phyloP scores from a whole-genome alignment of 176 grass and related monocot genomes.

The Musa itinerans region DNA sequence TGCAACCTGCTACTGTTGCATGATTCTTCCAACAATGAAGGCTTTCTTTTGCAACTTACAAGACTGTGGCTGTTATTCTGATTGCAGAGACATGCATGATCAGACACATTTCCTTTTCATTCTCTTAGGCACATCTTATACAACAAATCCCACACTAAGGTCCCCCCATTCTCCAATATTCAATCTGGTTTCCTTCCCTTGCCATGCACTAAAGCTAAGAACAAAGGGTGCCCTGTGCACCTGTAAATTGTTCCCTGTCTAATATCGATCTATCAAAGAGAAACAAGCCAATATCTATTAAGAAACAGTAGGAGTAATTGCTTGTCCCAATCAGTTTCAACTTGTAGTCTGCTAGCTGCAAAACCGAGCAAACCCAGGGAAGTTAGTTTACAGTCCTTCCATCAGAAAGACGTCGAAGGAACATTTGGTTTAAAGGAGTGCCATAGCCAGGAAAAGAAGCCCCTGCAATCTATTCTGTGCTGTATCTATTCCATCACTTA shows the following conservation, averaged over 20 bases:
- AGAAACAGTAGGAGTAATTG: neutral
- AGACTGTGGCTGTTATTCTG: no score
- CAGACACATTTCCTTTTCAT: no score
- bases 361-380: neutral
- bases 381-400: slow-evolving; percentile 4
- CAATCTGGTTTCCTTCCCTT: no score
- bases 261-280: neutral
- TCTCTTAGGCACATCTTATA: no score
- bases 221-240: no score
- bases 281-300: neutral
- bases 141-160: no score
- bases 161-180: no score
- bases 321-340: neutral
- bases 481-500: neutral
- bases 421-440: neutral
- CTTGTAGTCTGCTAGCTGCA: neutral
- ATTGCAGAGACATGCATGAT: no score
- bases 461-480: neutral
- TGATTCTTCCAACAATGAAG: no score
- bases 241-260: neutral
- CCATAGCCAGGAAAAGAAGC: neutral
- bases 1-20: no score
- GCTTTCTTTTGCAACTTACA: no score
- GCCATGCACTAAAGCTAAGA: no score
- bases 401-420: neutral